These are phyloP conservation scores for Aspergillus hancockii DNA, from an alignment of 495 filamentous ascomycete species.

Conservation along the genomic window DNA sequence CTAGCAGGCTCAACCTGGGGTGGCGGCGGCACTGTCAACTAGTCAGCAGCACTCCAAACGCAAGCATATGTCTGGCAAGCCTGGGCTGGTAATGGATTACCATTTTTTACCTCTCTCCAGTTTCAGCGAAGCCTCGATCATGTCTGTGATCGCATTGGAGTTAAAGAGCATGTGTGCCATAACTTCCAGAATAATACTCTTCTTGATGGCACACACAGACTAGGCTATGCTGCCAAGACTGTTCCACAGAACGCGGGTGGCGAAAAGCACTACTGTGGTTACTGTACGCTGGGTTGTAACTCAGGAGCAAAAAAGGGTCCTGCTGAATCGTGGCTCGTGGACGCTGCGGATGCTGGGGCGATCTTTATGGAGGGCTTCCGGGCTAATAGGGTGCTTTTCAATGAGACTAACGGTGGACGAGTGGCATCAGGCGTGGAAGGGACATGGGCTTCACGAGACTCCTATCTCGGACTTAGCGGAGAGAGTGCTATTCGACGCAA, in stretches of 20 bases:
- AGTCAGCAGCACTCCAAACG: slow-evolving; percentile 80
- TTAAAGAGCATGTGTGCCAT: slow-evolving; percentile 65
- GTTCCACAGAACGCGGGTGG: slow-evolving; percentile 79
- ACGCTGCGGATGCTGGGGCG: slow-evolving; percentile 73
- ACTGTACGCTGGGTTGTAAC: slow-evolving; percentile 77
- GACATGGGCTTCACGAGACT: slow-evolving; percentile 70
- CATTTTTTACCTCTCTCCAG: slow-evolving; percentile 73
- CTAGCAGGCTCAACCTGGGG: slow-evolving; percentile 76
- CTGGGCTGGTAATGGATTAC: slow-evolving; percentile 71
- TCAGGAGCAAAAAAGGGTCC: slow-evolving; percentile 75
- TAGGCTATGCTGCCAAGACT: slow-evolving; percentile 69
- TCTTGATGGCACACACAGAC: slow-evolving; percentile 71
- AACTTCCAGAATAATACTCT: slow-evolving; percentile 68
- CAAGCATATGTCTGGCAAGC: slow-evolving; percentile 79
- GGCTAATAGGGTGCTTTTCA: slow-evolving; percentile 67
- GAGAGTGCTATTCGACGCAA: slow-evolving; percentile 49
- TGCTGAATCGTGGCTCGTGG: slow-evolving; percentile 71
- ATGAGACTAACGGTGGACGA: slow-evolving; percentile 52
- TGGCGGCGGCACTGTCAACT: slow-evolving; percentile 86
- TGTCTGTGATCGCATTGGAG: slow-evolving; percentile 74
- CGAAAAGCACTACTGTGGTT: slow-evolving; percentile 71
- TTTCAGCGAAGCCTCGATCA: slow-evolving; percentile 78
- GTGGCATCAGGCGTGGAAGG: slow-evolving; percentile 69
- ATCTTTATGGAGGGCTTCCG: slow-evolving; percentile 78
- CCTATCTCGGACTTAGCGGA: slow-evolving; percentile 55